Base-by-base conservation (phyloP, 208 protist genomes). In the Wallacemonas sp. region DNA sequence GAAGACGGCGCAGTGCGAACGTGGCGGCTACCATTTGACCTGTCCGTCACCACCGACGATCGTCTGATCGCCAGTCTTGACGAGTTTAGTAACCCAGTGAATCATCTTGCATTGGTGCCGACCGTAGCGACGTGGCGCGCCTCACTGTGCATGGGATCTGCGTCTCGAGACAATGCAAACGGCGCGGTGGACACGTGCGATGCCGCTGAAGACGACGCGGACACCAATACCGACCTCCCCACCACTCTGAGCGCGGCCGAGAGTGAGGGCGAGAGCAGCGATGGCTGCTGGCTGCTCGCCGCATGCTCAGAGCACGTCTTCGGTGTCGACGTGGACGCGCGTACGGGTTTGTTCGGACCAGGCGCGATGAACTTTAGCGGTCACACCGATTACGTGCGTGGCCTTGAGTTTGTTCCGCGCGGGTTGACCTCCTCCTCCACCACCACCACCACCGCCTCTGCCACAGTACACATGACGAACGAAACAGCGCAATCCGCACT, bases 61-160 rank as follows among this genome's bases (percentile, higher is more conserved):
- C 83, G 89, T 9, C 70, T 95, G 24, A 63, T 95, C 17, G 62
- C 60, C 39, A 89, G 60, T 31, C 75, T 95, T 15, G 90, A 95
- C 45, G 90, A 91, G 70, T 93, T 95, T 46, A 80, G 86, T 42
- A 90, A 88, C 58, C 81, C 90, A 2, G 84, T 95, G 15, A 93
- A 93, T 62, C 86, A 95, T 46, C 72, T 95, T 46, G 84, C 78
- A 11, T 42, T 91, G 19, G 72, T 82, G 27, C 85, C 80, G 8
- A 21, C 44, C 0, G 76, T 49, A 6, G 51, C 68, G 33, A 79
- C 75, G 59, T 60, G 30, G 45, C 49, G 17, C 49, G 28, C 49
- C 17, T 5, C 5, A 19, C n/a, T 46, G 42, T 19, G 17, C 14
- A 6, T 14, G 9, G 4, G 42, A 38, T 41, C 21, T 39, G n/a